Conservation (phyloP, 306 rosid genomes). For the Corylus americana region DNA sequence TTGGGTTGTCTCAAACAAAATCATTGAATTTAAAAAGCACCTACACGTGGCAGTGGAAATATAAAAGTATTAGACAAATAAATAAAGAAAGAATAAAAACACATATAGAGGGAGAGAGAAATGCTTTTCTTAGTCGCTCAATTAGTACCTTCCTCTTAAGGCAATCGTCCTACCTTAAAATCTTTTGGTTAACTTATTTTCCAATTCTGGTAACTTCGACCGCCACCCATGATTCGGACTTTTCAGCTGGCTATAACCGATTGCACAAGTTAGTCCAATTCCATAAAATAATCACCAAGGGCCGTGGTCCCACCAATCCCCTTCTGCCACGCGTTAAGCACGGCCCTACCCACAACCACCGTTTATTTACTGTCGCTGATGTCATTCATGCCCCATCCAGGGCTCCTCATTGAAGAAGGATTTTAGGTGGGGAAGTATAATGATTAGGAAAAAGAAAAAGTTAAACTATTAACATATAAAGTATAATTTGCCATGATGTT, state of each 20-base stretch:
- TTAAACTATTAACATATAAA: neutral
- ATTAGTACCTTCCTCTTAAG: constrained; percentile 50
- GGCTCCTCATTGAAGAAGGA: constrained; percentile 6
- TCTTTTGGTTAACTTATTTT: constrained; percentile 43
- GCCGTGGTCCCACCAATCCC: constrained; percentile 17
- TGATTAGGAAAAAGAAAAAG: neutral
- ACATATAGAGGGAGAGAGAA: neutral
- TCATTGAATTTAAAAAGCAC: neutral
- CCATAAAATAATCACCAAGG: neutral
- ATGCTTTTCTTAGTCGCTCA: constrained; percentile 33
- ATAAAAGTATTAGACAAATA: neutral
- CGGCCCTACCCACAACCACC: neutral
- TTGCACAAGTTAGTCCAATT: constrained; percentile 8
- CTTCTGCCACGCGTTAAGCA: constrained; percentile 27
- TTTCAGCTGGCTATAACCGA: constrained; percentile 51
- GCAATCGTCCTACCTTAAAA: constrained; percentile 52
- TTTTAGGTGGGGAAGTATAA: neutral
- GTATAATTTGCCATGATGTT: too few relatives aligned
- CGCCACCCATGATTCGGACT: constrained; percentile 34
- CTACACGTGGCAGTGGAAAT: constrained; percentile 42
- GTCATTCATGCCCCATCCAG: constrained; percentile 30
- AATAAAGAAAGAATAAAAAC: neutral
- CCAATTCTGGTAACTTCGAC: constrained; percentile 53
- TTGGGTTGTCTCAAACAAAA: too few relatives aligned
- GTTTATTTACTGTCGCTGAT: neutral